Evolutionary conservation across 192 early-diverging fungal genomes (phyloP).

Genomic region (Coemansia sp.): DNA sequence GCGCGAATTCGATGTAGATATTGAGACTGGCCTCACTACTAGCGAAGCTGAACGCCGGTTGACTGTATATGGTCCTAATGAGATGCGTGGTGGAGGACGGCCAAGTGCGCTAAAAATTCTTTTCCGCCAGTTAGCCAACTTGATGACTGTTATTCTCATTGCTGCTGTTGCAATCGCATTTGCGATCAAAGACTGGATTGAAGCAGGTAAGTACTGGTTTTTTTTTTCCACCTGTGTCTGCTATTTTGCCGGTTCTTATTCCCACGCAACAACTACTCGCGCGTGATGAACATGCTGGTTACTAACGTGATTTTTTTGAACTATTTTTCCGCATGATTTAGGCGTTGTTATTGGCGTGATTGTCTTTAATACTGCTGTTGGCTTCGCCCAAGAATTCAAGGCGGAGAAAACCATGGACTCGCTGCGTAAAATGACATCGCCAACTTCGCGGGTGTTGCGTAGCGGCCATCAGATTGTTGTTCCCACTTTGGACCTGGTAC

Average conservation of each 20-base stretch:
- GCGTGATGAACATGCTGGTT: conserved; percentile 3
- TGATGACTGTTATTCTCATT: conserved; percentile 66
- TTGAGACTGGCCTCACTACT: conserved; percentile 48
- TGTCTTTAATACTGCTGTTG: conserved; percentile 83
- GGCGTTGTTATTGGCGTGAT: conserved; percentile 81
- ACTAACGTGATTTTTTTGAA: neutral
- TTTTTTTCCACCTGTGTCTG: neutral
- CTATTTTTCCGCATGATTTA: conserved; percentile 15
- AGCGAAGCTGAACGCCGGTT: conserved; percentile 48
- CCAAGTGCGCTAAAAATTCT: conserved; percentile 64
- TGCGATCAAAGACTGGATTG: conserved; percentile 65
- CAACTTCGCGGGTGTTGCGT: conserved; percentile 83
- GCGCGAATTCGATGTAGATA: conserved; percentile 29
- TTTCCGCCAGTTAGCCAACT: conserved; percentile 64
- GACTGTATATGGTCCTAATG: conserved; percentile 58
- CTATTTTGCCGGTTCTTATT: neutral
- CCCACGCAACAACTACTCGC: neutral
- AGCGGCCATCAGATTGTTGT: conserved; percentile 71
- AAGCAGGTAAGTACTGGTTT: conserved; percentile 47
- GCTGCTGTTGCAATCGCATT: conserved; percentile 65
- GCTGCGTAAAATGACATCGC: conserved; percentile 82
- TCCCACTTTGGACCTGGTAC: conserved; percentile 77
- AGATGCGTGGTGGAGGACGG: conserved; percentile 66
- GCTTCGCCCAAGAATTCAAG: conserved; percentile 94
- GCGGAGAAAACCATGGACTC: conserved; percentile 95